These are phyloP conservation scores for Boechera stricta DNA, from an alignment of 345 rosid species.

Conservation along the genomic window DNA sequence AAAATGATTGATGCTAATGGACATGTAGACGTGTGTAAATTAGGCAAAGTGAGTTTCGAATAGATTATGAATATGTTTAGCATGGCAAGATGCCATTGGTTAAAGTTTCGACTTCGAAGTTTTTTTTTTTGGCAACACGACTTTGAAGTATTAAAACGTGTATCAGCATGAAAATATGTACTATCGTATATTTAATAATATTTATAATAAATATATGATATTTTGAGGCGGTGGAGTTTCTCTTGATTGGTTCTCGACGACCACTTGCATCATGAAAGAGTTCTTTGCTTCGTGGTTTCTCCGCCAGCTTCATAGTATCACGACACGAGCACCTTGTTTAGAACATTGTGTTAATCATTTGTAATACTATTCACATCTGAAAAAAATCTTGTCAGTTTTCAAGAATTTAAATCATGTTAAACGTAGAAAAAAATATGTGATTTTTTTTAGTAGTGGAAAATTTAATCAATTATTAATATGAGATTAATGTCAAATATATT, in stretches of 20 bases:
- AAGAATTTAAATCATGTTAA: too few relatives aligned
- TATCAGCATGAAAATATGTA: too few relatives aligned
- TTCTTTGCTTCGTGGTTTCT: slow-evolving; percentile 29
- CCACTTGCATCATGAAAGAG: slow-evolving; percentile 27
- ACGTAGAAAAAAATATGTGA: too few relatives aligned
- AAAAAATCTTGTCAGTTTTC: too few relatives aligned
- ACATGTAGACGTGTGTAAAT: neutral
- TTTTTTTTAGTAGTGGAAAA: too few relatives aligned
- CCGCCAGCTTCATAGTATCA: slow-evolving; percentile 2
- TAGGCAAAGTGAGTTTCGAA: slow-evolving; percentile 14
- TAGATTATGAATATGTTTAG: slow-evolving; percentile 19
- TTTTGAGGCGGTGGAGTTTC: slow-evolving; percentile 33
- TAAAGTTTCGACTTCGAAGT: neutral
- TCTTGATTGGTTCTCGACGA: slow-evolving; percentile 21
- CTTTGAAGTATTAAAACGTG: too few relatives aligned
- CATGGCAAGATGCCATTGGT: slow-evolving; percentile 29
- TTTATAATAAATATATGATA: neutral
- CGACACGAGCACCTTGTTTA: neutral
- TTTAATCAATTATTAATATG: too few relatives aligned
- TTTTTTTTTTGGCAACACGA: too few relatives aligned
- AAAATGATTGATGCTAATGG: neutral
- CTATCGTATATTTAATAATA: too few relatives aligned
- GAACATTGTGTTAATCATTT: too few relatives aligned
- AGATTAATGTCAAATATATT: too few relatives aligned
- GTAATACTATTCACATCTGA: too few relatives aligned